A percentile compares a stretch with the other conserved stretches of the same genome.
These are phyloP conservation scores for Martiniozyma abietophila DNA, from an alignment of 805 yeast species.

Conservation along the genomic window DNA sequence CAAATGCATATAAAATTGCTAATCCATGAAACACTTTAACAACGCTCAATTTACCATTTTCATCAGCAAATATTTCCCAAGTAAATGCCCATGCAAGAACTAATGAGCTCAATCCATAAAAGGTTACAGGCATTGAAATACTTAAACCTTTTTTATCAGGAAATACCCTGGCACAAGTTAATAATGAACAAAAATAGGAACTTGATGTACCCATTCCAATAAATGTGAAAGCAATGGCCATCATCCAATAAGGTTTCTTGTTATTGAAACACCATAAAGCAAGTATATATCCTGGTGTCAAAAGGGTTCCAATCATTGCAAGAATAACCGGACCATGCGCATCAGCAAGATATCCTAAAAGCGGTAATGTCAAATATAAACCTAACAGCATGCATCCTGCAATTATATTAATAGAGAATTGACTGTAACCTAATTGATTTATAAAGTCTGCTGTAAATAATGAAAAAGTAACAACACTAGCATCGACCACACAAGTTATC, in stretches of 20 bases:
- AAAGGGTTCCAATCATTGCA: constrained; percentile 48
- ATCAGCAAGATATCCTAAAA: constrained; percentile 75
- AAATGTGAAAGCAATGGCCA: constrained; percentile 43
- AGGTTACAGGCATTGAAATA: constrained; percentile 80
- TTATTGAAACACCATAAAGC: constrained; percentile 32
- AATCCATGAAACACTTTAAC: constrained; percentile 44
- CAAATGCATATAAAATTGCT: constrained; percentile 40
- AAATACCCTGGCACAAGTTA: constrained; percentile 81
- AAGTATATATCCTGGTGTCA: constrained; percentile 61
- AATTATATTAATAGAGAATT: constrained; percentile 57
- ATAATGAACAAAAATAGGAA: constrained; percentile 57
- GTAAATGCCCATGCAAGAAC: constrained; percentile 56
- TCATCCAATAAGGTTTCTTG: constrained; percentile 23
- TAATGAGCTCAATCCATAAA: constrained; percentile 76
- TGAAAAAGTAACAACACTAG: constrained; percentile 76
- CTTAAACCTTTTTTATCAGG: constrained; percentile 71
- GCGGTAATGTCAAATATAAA: constrained; percentile 75
- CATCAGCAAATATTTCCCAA: constrained; percentile 29
- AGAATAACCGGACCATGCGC: constrained; percentile 74
- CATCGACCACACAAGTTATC: constrained; percentile 63
- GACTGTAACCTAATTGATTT: constrained; percentile 46
- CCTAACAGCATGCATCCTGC: constrained; percentile 72
- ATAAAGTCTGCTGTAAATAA: constrained; percentile 67
- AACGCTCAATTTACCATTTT: constrained; percentile 32
- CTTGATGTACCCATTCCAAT: constrained; percentile 70